Evolutionary conservation across 768 basidiomycete genomes (phyloP).

Genomic region (Erythrobasidium yunnanense): DNA sequence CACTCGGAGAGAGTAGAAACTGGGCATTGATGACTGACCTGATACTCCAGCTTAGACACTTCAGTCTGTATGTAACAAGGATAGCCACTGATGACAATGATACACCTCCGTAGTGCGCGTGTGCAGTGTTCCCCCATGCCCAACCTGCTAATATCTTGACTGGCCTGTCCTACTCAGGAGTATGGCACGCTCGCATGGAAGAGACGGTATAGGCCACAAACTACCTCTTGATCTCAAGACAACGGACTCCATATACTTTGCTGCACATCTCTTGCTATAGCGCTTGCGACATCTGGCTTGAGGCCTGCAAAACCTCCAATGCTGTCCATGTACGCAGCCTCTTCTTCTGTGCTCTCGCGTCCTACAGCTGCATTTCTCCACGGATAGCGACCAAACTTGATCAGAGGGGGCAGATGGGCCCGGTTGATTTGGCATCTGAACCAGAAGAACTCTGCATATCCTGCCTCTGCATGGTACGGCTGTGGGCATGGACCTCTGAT

Average conservation of each 20-base stretch:
- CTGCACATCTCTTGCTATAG: background rate
- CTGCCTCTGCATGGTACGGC: background rate
- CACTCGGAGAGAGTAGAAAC: too few relatives aligned
- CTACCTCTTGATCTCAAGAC: background rate
- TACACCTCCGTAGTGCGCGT: too few relatives aligned
- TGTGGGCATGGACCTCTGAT: background rate
- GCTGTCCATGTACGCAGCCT: background rate
- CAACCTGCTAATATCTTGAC: too few relatives aligned
- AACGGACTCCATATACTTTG: background rate
- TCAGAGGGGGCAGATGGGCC: background rate
- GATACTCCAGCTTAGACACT: too few relatives aligned
- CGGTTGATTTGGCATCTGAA: background rate
- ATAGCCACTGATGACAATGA: too few relatives aligned
- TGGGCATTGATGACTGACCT: too few relatives aligned
- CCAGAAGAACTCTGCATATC: background rate
- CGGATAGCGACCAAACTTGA: background rate
- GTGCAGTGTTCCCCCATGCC: too few relatives aligned
- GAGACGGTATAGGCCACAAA: too few relatives aligned
- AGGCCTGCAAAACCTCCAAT: background rate
- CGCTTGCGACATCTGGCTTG: background rate
- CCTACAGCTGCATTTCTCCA: background rate
- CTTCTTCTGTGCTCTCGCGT: background rate
- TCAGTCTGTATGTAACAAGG: too few relatives aligned
- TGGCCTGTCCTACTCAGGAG: too few relatives aligned
- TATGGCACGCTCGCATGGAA: too few relatives aligned